These are phyloP conservation scores for Aureobasidium sp. DNA, from an alignment of 2,329 filamentous ascomycete species.

Conservation along the genomic window DNA sequence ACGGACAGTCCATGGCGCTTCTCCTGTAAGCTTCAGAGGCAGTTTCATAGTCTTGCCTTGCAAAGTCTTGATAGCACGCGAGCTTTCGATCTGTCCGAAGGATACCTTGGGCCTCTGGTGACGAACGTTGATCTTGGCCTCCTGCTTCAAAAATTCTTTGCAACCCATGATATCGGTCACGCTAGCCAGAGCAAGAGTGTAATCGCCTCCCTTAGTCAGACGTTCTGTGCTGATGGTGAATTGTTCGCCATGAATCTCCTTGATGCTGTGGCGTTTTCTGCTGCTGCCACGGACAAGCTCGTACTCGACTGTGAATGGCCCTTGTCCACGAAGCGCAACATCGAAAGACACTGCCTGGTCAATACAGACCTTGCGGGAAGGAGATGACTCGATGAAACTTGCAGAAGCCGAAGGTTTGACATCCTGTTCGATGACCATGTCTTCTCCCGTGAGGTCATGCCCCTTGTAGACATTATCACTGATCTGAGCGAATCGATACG, in stretches of 20 bases:
- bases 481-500: constrained; percentile 74
- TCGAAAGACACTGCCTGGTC: constrained; percentile 70
- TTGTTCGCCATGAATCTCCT: constrained; percentile 52
- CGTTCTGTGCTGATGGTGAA: constrained; percentile 68
- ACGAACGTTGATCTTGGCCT: constrained; percentile 75
- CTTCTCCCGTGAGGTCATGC: constrained; percentile 51
- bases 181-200: constrained; percentile 74
- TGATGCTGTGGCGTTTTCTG: constrained; percentile 58
- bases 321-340: constrained; percentile 68
- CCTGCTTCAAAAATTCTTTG: constrained; percentile 75
- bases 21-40: constrained; percentile 76
- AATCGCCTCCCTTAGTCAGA: constrained; percentile 76
- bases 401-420: constrained; percentile 90
- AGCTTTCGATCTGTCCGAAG: constrained; percentile 80
- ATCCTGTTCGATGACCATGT: constrained; percentile 67
- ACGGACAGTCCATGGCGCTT: constrained; percentile 71
- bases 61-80: constrained; percentile 62
- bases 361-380: constrained; percentile 63
- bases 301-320: constrained; percentile 84
- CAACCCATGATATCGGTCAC: constrained; percentile 82
- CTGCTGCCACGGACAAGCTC: constrained; percentile 86
- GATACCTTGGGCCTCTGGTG: constrained; percentile 78
- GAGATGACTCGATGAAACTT: constrained; percentile 49
- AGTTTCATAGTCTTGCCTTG: constrained; percentile 66
- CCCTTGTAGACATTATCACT: constrained; percentile 72